Conservation (phyloP, 768 basidiomycete genomes). For the Tulasnella sp. region DNA sequence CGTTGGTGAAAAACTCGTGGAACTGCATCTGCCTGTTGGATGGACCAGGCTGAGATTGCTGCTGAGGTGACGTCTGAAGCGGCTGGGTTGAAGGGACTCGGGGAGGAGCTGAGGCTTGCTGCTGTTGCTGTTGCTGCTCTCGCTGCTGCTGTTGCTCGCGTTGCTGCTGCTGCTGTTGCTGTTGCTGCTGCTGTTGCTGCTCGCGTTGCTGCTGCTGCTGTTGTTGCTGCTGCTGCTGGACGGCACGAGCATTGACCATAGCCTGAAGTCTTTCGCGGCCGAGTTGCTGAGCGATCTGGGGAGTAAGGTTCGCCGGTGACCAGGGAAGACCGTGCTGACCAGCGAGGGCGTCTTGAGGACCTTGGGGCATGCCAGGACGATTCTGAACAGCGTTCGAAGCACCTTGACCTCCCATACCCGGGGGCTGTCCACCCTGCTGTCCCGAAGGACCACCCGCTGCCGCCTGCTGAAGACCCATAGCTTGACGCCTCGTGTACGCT, state of each 20-base stretch:
- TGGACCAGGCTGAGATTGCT: background rate
- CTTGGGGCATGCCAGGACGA: background rate
- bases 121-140: background rate
- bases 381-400: background rate
- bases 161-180: background rate
- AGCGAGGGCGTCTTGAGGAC: background rate
- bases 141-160: background rate
- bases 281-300: conserved; percentile 9
- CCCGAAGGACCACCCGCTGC: background rate
- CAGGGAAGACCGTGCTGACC: background rate
- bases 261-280: background rate
- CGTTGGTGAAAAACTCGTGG: conserved; percentile 4
- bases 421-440: background rate
- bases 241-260: background rate
- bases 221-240: background rate
- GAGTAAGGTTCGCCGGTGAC: background rate
- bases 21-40: background rate
- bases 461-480: background rate
- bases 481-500: background rate
- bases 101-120: background rate
- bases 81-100: background rate
- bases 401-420: background rate
- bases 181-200: background rate
- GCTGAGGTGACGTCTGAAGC: background rate
- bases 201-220: conserved; percentile 7